phyloP scores from a whole-genome alignment of 768 basidiomycete genomes.

The Pleurotus tuoliensis region DNA sequence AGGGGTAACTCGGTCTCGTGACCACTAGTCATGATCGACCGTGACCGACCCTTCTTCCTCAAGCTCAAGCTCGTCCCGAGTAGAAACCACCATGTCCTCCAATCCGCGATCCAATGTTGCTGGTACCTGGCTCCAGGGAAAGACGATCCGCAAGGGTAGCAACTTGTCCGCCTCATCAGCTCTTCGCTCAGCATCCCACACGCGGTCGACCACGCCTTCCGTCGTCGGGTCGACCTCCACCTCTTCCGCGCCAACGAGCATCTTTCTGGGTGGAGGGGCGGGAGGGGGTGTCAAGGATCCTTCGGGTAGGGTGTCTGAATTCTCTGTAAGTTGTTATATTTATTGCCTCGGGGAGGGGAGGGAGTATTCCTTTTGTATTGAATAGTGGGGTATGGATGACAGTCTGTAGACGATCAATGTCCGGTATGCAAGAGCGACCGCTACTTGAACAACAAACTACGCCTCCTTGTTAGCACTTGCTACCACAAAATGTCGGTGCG shows the following conservation, averaged over 20 bases:
- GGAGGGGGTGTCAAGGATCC: conserved; percentile 85
- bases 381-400: conserved; percentile 8
- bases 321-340: conserved; percentile 51
- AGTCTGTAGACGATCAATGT: conserved; percentile 93
- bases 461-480: conserved; percentile 91
- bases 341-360: not conserved
- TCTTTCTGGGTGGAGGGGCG: conserved; percentile 34
- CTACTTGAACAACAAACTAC: conserved; percentile 91
- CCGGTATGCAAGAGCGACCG: conserved; percentile 97
- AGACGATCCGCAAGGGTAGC: conserved; percentile 68
- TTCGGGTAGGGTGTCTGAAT: conserved; percentile 78
- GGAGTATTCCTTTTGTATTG: not conserved
- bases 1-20: no score
- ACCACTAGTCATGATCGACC: no score
- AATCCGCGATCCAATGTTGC: conserved; percentile 29
- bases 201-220: conserved; percentile 56
- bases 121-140: conserved; percentile 67
- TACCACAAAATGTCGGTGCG: conserved; percentile 91
- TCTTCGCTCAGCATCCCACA: conserved; percentile 23
- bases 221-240: conserved; percentile 52
- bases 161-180: conserved; percentile 32
- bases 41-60: no score
- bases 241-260: conserved; percentile 48
- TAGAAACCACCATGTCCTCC: conserved; percentile 15
- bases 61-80: no score